Evolutionary conservation across 2,329 filamentous ascomycete genomes (phyloP), one percentile per base, ranked within the genome.

Genomic region (Peltaster fructicola): DNA sequence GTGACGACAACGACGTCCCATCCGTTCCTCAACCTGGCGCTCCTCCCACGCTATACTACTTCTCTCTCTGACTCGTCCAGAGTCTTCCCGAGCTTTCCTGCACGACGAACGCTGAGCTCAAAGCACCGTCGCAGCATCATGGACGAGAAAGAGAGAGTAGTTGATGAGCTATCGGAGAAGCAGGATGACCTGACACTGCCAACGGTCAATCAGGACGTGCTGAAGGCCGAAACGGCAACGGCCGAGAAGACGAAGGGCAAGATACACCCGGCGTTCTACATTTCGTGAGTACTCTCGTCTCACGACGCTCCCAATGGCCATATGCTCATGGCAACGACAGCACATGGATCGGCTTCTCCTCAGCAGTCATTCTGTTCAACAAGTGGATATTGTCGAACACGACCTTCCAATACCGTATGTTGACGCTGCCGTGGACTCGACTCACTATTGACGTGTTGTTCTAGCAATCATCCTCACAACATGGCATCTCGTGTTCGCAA

Each of bases 361-460:
- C 82, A 20, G 80, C 76, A 43, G 82, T 95, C 48, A 98, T 98
- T 51, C 64, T 98, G 34, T 95, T 93, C 74, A 95, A 98, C 73
- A 98, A 98, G 69, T 92, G 80, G 71, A 81, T 98, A 45, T 67
- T 95, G 34, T 73, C 85, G 45, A 84, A 75, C 18, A 65, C 75
- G 35, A 66, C 79, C 35, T 93, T 93, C 62, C 68, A 53, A 32
- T 65, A 56, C 47, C 57, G 54, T 59, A 48, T 39, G 55, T 7
- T 10, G 8, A 29, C 7, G 7, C 17, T 17, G 10, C 31, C 6
- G 19, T 12, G 9, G 24, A 11, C 13, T 8, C 8, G 7, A 16
- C 13, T 15, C 9, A 20, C 17, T 13, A 25, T 62, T 65, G 32
- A 57, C 36, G 30, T 23, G 17, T n/a, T 15, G 10, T 11, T 15